Evolutionary conservation across 257 asterid species (phyloP).

Genomic region (Coffea eugenioides): DNA sequence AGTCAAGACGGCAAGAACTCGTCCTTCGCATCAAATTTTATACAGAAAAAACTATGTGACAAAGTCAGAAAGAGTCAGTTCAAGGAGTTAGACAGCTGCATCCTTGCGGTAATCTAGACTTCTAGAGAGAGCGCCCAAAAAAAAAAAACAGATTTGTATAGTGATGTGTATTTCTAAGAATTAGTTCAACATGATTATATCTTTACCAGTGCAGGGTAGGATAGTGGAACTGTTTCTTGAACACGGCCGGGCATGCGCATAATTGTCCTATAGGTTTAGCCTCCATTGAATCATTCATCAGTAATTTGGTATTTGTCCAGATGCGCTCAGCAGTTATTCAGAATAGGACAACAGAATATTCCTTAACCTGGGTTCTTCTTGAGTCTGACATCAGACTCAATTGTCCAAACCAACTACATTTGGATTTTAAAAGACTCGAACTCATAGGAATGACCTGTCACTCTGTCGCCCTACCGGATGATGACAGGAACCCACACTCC

Average conservation of each 20-base stretch:
- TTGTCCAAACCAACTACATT: too few relatives aligned
- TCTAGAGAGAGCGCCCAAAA: not conserved
- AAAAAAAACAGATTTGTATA: too few relatives aligned
- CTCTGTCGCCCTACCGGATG: too few relatives aligned
- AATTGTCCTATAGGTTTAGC: not conserved
- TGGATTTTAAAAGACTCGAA: too few relatives aligned
- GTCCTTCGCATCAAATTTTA: slow-evolving; percentile 2
- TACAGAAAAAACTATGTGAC: not conserved
- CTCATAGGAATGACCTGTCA: too few relatives aligned
- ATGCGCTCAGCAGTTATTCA: not conserved
- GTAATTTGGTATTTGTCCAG: not conserved
- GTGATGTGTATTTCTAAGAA: too few relatives aligned
- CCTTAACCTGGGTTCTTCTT: not conserved
- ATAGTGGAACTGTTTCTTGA: too few relatives aligned
- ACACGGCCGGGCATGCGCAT: not conserved
- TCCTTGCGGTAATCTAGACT: not conserved
- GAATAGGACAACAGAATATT: not conserved
- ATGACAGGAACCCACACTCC: too few relatives aligned
- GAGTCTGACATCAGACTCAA: not conserved
- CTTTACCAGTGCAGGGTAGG: too few relatives aligned
- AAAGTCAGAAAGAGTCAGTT: slow-evolving; percentile 7
- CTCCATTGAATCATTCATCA: not conserved
- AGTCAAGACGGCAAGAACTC: slow-evolving; percentile 23
- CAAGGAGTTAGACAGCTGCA: slow-evolving; percentile 16
- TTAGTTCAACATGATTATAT: too few relatives aligned